Evolutionary conservation across 441 rosid species (phyloP).

Genomic region (Omphalea diandra): DNA sequence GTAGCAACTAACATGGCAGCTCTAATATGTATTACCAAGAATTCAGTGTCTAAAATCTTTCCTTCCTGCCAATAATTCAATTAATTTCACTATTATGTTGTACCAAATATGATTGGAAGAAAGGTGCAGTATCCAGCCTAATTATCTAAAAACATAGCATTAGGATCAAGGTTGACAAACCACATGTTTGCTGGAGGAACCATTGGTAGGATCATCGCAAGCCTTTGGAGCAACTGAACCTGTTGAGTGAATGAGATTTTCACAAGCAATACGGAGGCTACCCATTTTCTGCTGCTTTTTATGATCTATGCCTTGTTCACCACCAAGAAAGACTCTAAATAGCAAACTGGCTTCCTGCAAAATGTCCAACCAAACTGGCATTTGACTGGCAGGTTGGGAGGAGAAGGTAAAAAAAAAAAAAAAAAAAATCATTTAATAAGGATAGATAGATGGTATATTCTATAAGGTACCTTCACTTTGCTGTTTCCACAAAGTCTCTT

Average conservation of each 20-base stretch:
- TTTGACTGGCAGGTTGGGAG: conserved; percentile 26
- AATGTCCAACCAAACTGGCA: conserved; percentile 29
- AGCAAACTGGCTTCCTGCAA: conserved; percentile 46
- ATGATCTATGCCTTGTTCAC: conserved; percentile 15
- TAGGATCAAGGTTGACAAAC: conserved; percentile 29
- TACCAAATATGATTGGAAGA: neutral
- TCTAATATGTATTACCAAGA: too few species aligned
- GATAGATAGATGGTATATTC: conserved; percentile 12
- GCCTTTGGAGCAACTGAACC: neutral
- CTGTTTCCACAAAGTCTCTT: conserved; percentile 26
- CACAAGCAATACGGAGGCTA: conserved; percentile 13
- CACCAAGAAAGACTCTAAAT: conserved; percentile 40
- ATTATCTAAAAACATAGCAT: conserved; percentile 6
- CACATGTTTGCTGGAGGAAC: conserved; percentile 35
- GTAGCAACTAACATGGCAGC: neutral
- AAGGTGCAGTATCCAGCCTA: neutral
- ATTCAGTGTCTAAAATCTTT: neutral
- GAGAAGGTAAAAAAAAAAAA: conserved; percentile 21
- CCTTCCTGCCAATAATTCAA: neutral
- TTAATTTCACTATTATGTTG: neutral
- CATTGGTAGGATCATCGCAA: conserved; percentile 15
- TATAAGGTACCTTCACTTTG: conserved; percentile 34
- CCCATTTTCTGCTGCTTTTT: conserved; percentile 14
- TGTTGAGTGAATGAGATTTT: conserved; percentile 10
- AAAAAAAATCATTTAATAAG: conserved; percentile 11